Conservation (phyloP, 371 early-diverging fungal species). For the Nematocida sp. region DNA sequence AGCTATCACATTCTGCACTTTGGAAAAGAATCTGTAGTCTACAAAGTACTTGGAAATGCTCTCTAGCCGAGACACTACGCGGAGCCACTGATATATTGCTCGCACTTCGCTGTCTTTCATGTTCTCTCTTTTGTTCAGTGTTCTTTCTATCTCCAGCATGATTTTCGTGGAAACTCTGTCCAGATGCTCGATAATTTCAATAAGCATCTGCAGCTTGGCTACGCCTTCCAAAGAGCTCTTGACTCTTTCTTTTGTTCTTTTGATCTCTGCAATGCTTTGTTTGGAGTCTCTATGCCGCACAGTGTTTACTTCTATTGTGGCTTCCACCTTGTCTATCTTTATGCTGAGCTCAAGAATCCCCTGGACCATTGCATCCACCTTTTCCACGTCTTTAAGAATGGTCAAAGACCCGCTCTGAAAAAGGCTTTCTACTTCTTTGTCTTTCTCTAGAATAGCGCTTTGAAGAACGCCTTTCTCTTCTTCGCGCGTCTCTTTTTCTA, state of each 20-base stretch:
- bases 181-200: slow-evolving; percentile 1
- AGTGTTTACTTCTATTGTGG: slow-evolving; percentile 7
- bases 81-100: slow-evolving; percentile 17
- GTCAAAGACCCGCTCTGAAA: neutral
- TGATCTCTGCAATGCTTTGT: slow-evolving; percentile 1
- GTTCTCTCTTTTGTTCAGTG: slow-evolving; percentile 9
- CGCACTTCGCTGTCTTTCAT: slow-evolving; percentile 8
- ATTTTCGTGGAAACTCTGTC: slow-evolving; percentile 24
- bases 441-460: neutral
- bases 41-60: slow-evolving; percentile 11
- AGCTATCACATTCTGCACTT: neutral
- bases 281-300: slow-evolving; percentile 12
- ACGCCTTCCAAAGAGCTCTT: slow-evolving; percentile 13
- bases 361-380: neutral
- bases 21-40: slow-evolving; percentile 18
- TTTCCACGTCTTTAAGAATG: slow-evolving; percentile 38
- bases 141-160: slow-evolving; percentile 16
- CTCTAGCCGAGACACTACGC: neutral
- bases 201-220: slow-evolving; percentile 5
- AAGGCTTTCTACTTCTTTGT: slow-evolving; percentile 11
- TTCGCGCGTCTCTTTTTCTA: slow-evolving; percentile 11
- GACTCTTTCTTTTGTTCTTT: slow-evolving; percentile 17
- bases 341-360: slow-evolving; percentile 21
- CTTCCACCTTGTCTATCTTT: slow-evolving; percentile 37
- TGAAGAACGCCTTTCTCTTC: slow-evolving; percentile 10